Evolutionary conservation across 305 asterid species (phyloP), one percentile per base, ranked within the genome.

Genomic region (Vinca major): DNA sequence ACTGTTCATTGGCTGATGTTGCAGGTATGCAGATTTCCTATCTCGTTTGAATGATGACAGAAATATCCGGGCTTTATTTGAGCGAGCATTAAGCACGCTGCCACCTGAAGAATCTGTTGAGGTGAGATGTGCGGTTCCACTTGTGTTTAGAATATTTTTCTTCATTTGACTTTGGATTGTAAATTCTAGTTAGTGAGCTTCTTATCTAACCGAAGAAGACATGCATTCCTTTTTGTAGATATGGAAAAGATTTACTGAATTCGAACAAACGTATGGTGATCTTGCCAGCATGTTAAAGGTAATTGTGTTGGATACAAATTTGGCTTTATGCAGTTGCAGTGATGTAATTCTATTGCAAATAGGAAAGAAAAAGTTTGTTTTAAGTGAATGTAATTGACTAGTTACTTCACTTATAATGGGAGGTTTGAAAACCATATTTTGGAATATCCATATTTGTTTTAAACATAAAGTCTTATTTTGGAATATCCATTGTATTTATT

Each of bases 241-340:
- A 67, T 93, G 99, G 99, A 90, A 90, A 77, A 84, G 86, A 76
- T 93, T 90, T 72, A 44, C 74, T 41, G 88, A 87, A 72, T 92
- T 92, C 58, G 98, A 93, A 89, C 96, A 89, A 83, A 89, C 86
- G 4, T 93, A 90, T 82, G 99, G 99, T 72, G 99, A 93, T 83
- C 97, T 90, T 79, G 68, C 94, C 68, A 93, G 97, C 85, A 89
- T 93, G 92, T 80, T 93, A 73, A 93, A 93, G 95, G 97, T 92
- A 81, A 63, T 56, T 55, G 70, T 71, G n/a, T 21, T 49, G 74
- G 33, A 26, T 26, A 26, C 33, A 26, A 26, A 26, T 26, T 26
- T 26, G 33, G 33, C 33, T 26, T 26, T 26, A 26, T 26, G 33
- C 33, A 26, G 33, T 26, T 26, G 33, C 33, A 26, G 33, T 26